phyloP scores from a whole-genome alignment of 2,329 filamentous ascomycete genomes.

The Phyllosticta citriasiana region DNA sequence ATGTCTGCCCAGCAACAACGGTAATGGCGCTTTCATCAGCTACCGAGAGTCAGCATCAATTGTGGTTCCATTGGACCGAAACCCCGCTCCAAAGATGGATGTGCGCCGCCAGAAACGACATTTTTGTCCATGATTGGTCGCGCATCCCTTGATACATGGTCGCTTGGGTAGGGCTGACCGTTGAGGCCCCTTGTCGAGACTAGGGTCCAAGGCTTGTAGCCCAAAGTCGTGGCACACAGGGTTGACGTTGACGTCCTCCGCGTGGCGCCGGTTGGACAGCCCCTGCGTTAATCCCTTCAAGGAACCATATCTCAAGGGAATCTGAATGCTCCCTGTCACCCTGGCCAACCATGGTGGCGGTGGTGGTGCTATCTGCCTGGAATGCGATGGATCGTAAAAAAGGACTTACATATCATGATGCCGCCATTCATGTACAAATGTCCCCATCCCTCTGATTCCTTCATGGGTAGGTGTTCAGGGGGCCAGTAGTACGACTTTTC shows the following conservation, averaged over 20 bases:
- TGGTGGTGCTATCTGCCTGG: background rate
- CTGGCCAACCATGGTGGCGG: too few relatives aligned
- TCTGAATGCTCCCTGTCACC: too few relatives aligned
- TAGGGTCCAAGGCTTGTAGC: too few relatives aligned
- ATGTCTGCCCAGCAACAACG: constrained; percentile 59
- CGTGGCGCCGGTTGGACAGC: too few relatives aligned
- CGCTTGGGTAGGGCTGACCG: background rate
- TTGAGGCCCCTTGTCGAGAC: background rate
- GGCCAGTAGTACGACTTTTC: constrained; percentile 75
- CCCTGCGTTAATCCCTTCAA: too few relatives aligned
- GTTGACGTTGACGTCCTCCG: too few relatives aligned
- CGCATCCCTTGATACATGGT: background rate
- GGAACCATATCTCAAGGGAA: too few relatives aligned
- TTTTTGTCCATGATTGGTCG: background rate
- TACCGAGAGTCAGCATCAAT: constrained; percentile 1
- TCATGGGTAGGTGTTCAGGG: constrained; percentile 65
- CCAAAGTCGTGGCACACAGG: too few relatives aligned
- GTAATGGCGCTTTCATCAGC: constrained; percentile 39
- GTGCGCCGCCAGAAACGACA: constrained; percentile 13
- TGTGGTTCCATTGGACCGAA: background rate
- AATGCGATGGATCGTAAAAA: constrained; percentile 32
- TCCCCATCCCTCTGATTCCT: constrained; percentile 46
- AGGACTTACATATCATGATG: constrained; percentile 37
- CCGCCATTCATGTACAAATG: constrained; percentile 64
- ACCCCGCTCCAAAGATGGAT: background rate